Base-by-base conservation (phyloP, 2,329 filamentous ascomycete genomes). In the Nemania serpens region DNA sequence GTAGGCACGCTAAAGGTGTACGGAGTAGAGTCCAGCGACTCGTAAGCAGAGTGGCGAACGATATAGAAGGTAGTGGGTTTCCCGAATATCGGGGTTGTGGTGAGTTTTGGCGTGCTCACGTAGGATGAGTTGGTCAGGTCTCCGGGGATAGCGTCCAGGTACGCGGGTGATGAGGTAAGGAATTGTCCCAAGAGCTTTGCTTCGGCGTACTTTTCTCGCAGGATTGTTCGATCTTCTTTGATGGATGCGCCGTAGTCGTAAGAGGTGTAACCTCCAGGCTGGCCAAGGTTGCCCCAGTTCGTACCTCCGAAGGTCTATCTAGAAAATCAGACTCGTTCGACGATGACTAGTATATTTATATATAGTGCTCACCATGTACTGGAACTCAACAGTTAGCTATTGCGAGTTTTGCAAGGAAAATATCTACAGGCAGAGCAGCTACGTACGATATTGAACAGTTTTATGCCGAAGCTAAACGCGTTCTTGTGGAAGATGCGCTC, bases 401-500 rank as follows among this genome's bases (percentile, higher is more conserved):
- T 29, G 7, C 25, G 25, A 29, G 25, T 7, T 29, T 25, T 34
- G 48, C 5, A 5, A 42, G 17, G 29, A 15, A 3, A 4, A 7
- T 46, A 20, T 11, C 25, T n/a, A n/a, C 17, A 11, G 17, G n/a
- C 7, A 7, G n/a, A 36, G 13, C 1, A 15, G n/a, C 10, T 13
- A 55, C 61, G 3, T 55, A 61, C 58, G 2, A 83, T 82, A 66
- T 88, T 93, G 59, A 92, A 78, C 7, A 94, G 84, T 0, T 84
- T 86, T 2, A 88, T 82, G 0, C 88, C 67, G 62, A 42, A 48
- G 25, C 39, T 49, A 5, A 50, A 84, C 53, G 87, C 81, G 66
- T 92, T 91, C 80, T 93, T 94, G 74, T 92, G 91, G 70, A 93
- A 91, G 0, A 95, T 87, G 15, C 90, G 80, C 62, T 90, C 86